Evolutionary conservation across 2,329 filamentous ascomycete species (phyloP), one percentile per base, ranked within the genome.

Genomic region (Phoma sp.): DNA sequence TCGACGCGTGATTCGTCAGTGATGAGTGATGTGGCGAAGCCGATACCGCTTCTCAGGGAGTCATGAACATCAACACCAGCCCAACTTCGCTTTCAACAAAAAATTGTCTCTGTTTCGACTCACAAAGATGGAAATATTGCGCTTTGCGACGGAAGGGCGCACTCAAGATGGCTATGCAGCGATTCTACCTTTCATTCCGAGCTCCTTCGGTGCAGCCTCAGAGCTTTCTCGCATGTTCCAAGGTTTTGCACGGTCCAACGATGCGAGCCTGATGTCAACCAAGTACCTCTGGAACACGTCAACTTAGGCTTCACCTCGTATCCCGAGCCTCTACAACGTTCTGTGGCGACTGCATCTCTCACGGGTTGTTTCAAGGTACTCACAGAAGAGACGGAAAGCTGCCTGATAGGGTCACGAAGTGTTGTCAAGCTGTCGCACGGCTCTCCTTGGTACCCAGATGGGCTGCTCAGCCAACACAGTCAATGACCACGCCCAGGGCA

Each of bases 1-100:
- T 60, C 47, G 45, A 29, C 52, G 53, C 56, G 37, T 71, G 65
- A 72, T 69, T 72, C 64, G 68, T 54, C 64, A 59, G 56, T 54
- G 55, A 50, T 46, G 26, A 20, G 28, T 57, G 51, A 51, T 59
- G 64, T 67, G 68, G 60, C 64, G 62, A 64, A 53, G 62, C 61
- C 62, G 67, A 65, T 50, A 60, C 65, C 64, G 68, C 60, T 56
- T 36, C 32, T 38, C 47, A 53, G 37, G 55, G 66, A 71, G 66
- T 71, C 66, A 71, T n/a, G 51, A 54, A 54, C 51, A 48, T 54
- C 51, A 54, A 39, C 32, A 39, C 15, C 43, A 54, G 46, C 57
- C 48, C 49, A 52, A 54, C 46, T 36, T 46, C 20, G 42, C 57
- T 52, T 47, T 40, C 47, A 37, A 57, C 37, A 56, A 23, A 56